These are phyloP conservation scores for Skeletonema grethae DNA, from an alignment of 108 stramenopile genomes.

Conservation along the genomic window DNA sequence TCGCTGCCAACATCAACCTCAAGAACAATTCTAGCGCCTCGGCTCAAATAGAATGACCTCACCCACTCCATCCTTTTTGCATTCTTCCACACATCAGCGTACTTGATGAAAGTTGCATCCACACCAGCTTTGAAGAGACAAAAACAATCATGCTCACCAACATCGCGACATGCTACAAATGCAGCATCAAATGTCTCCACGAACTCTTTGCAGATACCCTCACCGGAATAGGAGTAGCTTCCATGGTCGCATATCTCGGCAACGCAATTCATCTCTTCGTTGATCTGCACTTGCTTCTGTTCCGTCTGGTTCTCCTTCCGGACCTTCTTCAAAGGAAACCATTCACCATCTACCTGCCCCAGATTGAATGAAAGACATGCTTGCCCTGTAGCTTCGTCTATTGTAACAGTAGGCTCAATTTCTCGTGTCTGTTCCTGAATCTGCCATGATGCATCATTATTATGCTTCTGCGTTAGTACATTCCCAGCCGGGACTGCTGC, in stretches of 20 bases:
- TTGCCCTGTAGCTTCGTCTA: neutral
- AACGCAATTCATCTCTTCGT: too few relatives aligned
- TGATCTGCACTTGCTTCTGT: too few relatives aligned
- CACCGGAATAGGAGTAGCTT: too few relatives aligned
- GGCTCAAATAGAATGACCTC: neutral
- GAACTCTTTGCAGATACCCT: too few relatives aligned
- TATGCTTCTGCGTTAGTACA: neutral
- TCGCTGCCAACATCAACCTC: neutral
- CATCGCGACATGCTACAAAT: too few relatives aligned
- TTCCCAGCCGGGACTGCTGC: too few relatives aligned
- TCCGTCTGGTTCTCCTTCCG: neutral
- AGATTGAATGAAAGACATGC: neutral
- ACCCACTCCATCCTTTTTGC: neutral
- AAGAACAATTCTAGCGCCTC: too few relatives aligned
- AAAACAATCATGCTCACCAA: too few relatives aligned
- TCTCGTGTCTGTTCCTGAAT: neutral
- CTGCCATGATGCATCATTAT: neutral
- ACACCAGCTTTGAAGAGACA: too few relatives aligned
- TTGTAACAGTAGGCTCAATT: neutral
- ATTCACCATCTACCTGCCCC: neutral
- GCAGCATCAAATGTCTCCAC: too few relatives aligned
- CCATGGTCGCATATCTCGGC: too few relatives aligned
- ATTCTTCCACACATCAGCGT: neutral
- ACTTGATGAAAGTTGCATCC: neutral
- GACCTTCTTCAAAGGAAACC: neutral